A percentile compares a stretch with the other conserved stretches of the same genome.
phyloP scores from a whole-genome alignment of 2,329 filamentous ascomycete genomes.

The Phialophora tarda region DNA sequence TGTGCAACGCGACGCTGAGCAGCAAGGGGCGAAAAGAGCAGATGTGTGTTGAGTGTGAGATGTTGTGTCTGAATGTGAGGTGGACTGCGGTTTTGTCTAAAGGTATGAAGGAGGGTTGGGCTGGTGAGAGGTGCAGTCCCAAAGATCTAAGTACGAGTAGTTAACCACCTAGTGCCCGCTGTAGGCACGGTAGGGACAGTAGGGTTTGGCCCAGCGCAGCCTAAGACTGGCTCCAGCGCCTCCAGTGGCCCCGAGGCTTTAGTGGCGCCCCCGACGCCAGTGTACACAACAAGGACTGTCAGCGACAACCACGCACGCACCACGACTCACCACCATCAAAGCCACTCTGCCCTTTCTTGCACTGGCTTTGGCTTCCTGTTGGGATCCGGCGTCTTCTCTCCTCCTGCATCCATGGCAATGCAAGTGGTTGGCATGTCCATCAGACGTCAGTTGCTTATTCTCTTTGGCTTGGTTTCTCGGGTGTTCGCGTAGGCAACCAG shows the following conservation, averaged over 20 bases:
- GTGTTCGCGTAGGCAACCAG: slow-evolving; percentile 3
- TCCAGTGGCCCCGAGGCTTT: neutral
- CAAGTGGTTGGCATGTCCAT: neutral
- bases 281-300: neutral
- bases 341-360: slow-evolving; percentile 2
- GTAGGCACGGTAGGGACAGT: slow-evolving; percentile 4
- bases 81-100: neutral
- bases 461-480: slow-evolving; percentile 19
- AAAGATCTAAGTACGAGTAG: neutral
- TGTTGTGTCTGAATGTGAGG: slow-evolving; percentile 1
- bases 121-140: neutral
- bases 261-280: neutral
- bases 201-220: slow-evolving; percentile 3
- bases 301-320: neutral
- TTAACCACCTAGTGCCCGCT: neutral
- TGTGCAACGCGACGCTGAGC: slow-evolving; percentile 9
- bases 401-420: neutral
- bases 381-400: neutral
- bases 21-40: slow-evolving; percentile 4
- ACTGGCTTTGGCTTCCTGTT: neutral
- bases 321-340: neutral
- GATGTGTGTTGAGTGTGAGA: neutral
- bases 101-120: neutral
- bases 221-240: neutral
- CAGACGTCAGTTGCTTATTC: slow-evolving; percentile 21